phyloP scores from a whole-genome alignment of 176 grass and related monocot genomes.

The Cenchrus fungigraminus region DNA sequence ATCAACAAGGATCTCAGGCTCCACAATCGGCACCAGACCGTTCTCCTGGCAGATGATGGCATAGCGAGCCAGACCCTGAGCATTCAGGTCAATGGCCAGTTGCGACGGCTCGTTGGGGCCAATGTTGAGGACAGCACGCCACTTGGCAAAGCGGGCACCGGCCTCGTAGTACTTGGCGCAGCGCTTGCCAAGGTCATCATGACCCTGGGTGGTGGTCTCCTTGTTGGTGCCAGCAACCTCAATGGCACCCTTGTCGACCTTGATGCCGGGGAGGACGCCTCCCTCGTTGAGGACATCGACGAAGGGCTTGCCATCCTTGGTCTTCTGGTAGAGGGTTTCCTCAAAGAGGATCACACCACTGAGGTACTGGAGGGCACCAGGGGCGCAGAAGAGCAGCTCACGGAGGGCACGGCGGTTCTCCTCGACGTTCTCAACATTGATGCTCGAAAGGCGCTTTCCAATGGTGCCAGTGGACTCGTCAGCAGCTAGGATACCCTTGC shows the following conservation, averaged over 20 bases:
- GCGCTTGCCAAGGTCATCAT: constrained; percentile 86
- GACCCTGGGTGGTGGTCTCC: constrained; percentile 89
- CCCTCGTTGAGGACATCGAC: constrained; percentile 71
- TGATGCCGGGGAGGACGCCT: constrained; percentile 74
- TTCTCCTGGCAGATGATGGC: constrained; percentile 95
- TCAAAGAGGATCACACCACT: constrained; percentile 50
- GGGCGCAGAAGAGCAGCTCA: too few species aligned
- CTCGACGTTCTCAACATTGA: too few species aligned
- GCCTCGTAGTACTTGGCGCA: constrained; percentile 83
- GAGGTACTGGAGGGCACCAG: too few species aligned
- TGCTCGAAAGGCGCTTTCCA: too few species aligned
- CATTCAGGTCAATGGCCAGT: constrained; percentile 75
- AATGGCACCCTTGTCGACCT: constrained; percentile 83
- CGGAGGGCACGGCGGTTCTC: too few species aligned
- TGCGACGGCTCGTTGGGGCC: constrained; percentile 71
- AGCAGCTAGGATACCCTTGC: too few species aligned
- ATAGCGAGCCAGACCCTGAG: constrained; percentile 81
- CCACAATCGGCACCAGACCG: constrained; percentile 79
- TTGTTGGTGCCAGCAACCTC: constrained; percentile 65
- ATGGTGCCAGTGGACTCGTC: too few species aligned
- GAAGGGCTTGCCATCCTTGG: constrained; percentile 77
- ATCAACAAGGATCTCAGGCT: constrained; percentile 87
- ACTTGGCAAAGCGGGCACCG: constrained; percentile 89
- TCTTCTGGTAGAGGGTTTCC: constrained; percentile 94
- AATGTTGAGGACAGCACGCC: constrained; percentile 86